Conservation (phyloP, 257 asterid species). For the Vinca minor region DNA sequence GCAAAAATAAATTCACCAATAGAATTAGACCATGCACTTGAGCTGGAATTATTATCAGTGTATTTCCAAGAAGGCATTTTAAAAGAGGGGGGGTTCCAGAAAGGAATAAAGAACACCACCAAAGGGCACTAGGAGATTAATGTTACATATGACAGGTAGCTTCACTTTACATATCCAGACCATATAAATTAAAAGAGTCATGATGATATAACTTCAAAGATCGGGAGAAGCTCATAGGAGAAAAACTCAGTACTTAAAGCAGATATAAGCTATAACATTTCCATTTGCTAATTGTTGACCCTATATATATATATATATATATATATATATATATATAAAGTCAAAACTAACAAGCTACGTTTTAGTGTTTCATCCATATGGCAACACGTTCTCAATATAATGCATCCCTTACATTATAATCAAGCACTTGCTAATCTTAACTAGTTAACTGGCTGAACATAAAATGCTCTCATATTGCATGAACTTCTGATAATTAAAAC, state of each 20-base stretch:
- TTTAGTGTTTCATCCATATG: neutral
- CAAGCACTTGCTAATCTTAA: neutral
- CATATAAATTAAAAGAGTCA: neutral
- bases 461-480: neutral
- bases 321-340: no score
- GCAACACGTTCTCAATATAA: neutral
- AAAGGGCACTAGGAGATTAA: neutral
- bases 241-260: neutral
- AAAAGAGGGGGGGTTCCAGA: no score
- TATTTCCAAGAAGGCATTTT: neutral
- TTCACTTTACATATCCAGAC: neutral
- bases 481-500: neutral
- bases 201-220: neutral
- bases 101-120: neutral
- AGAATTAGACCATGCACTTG: conserved; percentile 4
- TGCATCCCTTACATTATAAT: neutral
- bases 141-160: neutral
- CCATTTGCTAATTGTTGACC: neutral
- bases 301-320: no score
- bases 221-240: neutral
- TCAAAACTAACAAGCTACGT: neutral
- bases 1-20: conserved; percentile 14
- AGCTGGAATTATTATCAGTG: neutral
- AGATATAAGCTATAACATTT: neutral
- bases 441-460: neutral